Conservation (phyloP, 129 eudicot species). For the Saussurea involucrata region DNA sequence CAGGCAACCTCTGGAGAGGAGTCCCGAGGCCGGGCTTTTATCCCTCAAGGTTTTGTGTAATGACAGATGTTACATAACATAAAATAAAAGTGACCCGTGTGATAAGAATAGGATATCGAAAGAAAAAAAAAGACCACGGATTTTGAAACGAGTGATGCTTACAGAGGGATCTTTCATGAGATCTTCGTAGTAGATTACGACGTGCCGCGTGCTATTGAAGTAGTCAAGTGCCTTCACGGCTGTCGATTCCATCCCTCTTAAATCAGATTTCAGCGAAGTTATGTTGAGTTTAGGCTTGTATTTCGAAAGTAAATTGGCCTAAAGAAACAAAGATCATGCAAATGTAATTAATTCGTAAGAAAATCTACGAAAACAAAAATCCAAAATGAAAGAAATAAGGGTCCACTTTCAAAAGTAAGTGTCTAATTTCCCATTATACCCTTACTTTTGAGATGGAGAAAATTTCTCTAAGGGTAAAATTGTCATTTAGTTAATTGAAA, state of each 20-base stretch:
- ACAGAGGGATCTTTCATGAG: conserved; percentile 67
- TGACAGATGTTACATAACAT: conserved; percentile 4
- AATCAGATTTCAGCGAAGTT: conserved; percentile 51
- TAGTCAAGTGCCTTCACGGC: conserved; percentile 56
- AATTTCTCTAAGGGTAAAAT: no score
- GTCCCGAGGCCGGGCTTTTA: neutral
- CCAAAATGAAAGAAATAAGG: neutral
- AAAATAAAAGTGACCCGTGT: neutral
- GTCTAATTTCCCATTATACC: no score
- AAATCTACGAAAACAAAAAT: neutral
- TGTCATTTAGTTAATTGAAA: no score
- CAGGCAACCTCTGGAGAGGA: neutral
- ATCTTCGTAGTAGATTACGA: conserved; percentile 83
- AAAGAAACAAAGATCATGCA: conserved; percentile 10
- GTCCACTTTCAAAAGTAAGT: no score
- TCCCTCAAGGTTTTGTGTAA: neutral
- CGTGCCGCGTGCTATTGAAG: conserved; percentile 66
- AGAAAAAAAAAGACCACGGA: neutral
- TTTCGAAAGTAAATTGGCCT: conserved; percentile 81
- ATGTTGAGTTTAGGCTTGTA: conserved; percentile 73
- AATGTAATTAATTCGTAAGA: neutral
- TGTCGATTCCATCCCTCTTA: conserved; percentile 66
- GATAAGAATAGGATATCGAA: neutral
- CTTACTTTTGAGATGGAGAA: no score
- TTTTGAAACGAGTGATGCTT: conserved; percentile 19